Evolutionary conservation across 352 stramenopile genomes (phyloP).

Genomic region (Aphanomyces stellatus): DNA sequence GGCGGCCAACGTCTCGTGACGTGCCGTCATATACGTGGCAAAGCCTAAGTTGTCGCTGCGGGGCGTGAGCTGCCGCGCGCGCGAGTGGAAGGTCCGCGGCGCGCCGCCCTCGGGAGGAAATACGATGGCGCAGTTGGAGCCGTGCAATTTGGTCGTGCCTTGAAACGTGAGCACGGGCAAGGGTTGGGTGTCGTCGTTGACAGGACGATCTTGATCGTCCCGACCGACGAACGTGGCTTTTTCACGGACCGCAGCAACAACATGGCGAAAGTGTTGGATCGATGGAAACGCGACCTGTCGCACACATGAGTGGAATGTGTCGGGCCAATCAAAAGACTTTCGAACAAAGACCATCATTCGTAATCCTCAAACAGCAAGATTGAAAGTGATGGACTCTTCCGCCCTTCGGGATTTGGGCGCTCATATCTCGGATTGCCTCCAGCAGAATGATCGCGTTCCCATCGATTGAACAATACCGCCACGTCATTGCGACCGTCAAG

Average conservation of each 20-base stretch:
- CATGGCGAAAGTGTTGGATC: background rate
- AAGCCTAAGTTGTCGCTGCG: background rate
- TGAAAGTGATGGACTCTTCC: no score
- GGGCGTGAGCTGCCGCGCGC: background rate
- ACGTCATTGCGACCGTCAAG: background rate
- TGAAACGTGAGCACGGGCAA: background rate
- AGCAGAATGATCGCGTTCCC: constrained; percentile 17
- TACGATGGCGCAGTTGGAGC: background rate
- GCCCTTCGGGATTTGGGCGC: no score
- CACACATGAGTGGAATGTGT: no score
- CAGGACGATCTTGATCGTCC: background rate
- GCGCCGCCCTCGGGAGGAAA: background rate
- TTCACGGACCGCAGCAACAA: background rate
- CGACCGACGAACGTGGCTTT: background rate
- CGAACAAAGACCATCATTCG: no score
- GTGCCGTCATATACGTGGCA: background rate
- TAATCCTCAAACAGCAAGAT: no score
- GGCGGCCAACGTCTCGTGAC: background rate
- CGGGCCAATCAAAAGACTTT: no score
- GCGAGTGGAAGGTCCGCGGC: background rate
- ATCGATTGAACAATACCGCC: constrained; percentile 10
- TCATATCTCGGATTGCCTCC: no score
- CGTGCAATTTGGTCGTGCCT: constrained; percentile 7
- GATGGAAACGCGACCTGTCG: constrained; percentile 14
- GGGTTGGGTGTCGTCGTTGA: background rate